A percentile compares a stretch with the other conserved stretches of the same genome.
Evolutionary conservation across 228 moss, liverwort and hornwort genomes (phyloP).

Genomic region (Sphagnum magellanicum): DNA sequence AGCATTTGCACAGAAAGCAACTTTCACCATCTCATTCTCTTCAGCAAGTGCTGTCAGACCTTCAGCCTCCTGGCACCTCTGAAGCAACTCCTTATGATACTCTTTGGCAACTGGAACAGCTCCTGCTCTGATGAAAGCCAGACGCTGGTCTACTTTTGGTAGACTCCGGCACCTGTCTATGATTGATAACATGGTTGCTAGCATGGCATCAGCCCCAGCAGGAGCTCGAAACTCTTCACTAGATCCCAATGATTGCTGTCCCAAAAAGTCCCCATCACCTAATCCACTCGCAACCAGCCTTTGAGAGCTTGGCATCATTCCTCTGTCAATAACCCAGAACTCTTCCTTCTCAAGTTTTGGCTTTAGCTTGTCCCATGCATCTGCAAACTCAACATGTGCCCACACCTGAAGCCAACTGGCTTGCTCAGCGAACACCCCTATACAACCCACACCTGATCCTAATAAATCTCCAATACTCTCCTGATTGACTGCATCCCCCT

Average conservation of each 20-base stretch:
- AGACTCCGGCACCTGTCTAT: slow-evolving; percentile 85
- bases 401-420: slow-evolving; percentile 83
- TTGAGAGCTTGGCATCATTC: slow-evolving; percentile 18
- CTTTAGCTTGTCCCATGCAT: slow-evolving; percentile 69
- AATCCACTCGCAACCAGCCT: slow-evolving; percentile 1
- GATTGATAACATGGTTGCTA: slow-evolving; percentile 76
- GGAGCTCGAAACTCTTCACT: slow-evolving; percentile 42
- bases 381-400: slow-evolving; percentile 72
- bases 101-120: slow-evolving; percentile 62
- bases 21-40: slow-evolving; percentile 60
- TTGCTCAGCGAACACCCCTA: slow-evolving; percentile 67
- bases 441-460: slow-evolving; percentile 60
- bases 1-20: slow-evolving; percentile 73
- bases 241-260: slow-evolving; percentile 1
- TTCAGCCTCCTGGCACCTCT: slow-evolving; percentile 59
- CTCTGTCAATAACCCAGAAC: slow-evolving; percentile 61
- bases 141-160: slow-evolving; percentile 58
- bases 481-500: slow-evolving; percentile 46
- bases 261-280: slow-evolving; percentile 12
- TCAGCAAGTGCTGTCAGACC: slow-evolving; percentile 58
- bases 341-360: slow-evolving; percentile 44
- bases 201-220: slow-evolving; percentile 43
- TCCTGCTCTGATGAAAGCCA: slow-evolving; percentile 57
- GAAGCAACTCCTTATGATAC: slow-evolving; percentile 60
- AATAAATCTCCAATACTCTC: slow-evolving; percentile 53